Evolutionary conservation across 176 grass and related monocot species (phyloP), one percentile per base, ranked within the genome.

Genomic region (Alloteropsis semialata): DNA sequence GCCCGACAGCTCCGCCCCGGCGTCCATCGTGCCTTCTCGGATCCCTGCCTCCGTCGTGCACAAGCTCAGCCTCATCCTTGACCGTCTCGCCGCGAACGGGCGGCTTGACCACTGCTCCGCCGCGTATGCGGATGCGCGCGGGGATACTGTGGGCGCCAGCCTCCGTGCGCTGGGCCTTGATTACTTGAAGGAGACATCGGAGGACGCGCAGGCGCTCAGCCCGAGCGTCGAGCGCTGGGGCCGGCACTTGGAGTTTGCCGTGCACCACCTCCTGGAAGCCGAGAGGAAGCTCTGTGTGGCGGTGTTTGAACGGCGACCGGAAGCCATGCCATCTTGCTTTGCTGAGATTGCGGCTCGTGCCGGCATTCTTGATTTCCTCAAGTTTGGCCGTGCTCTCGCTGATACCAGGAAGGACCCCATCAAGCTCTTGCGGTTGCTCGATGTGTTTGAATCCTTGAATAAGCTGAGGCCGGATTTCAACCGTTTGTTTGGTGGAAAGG

Each of bases 381-480:
- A 80, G 70, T 96, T 96, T 19, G 94, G 88, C 5, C 65, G 81
- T 0, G 83, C 91, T 0, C 73, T 96, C 6, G 43, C 86, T 16
- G 86, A 89, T 28, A 80, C 88, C n/a, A 93, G 74, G 77, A 96
- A 96, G 33, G 94, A 96, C 60, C 91, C 94, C 13, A 96, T 96
- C 72, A 96, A 96, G 84, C 91, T 96, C 0, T 4, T 96, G 68
- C 78, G 90, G 14, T 41, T 96, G 73, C 83, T 96, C 0, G 94
- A 96, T 3, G 89, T 96, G 51, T 96, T 96, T 24, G 72, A 91
- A 30, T 78, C 88, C 2, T 50, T 96, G 57, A 93, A 80, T 29
- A 91, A 80, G 77, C 84, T 96, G 34, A 89, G 94, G 67, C 37
- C 80, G 46, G 91, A 93, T 33, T 96, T 96, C 86, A 96, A 96